Evolutionary conservation across 768 basidiomycete genomes (phyloP).

Genomic region (Leccinum sublutescens): DNA sequence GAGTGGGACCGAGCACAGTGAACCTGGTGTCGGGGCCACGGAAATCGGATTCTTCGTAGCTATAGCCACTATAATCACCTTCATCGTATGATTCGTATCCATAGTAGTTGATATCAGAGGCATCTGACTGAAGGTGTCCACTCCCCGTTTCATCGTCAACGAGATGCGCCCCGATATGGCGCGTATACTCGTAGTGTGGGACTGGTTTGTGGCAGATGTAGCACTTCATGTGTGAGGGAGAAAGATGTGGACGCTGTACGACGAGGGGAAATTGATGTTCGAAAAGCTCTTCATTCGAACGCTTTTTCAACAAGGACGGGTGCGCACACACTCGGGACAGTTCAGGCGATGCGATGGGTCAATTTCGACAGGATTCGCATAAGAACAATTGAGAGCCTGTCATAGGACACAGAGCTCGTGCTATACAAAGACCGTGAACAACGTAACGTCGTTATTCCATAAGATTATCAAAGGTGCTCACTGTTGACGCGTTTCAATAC

Average conservation of each 20-base stretch:
- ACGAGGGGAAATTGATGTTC: too few species aligned
- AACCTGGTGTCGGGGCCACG: neutral
- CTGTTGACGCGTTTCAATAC: too few species aligned
- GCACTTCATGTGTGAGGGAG: conserved; percentile 12
- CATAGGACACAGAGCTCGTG: too few species aligned
- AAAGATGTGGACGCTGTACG: neutral
- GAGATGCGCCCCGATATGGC: too few species aligned
- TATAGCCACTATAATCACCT: neutral
- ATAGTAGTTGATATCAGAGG: neutral
- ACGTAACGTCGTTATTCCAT: neutral
- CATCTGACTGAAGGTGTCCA: neutral
- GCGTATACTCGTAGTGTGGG: neutral
- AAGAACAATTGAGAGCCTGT: neutral
- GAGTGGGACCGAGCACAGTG: too few species aligned
- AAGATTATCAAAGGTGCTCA: too few species aligned
- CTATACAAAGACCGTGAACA: neutral
- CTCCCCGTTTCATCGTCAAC: neutral
- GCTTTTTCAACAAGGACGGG: neutral
- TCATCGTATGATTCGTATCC: neutral
- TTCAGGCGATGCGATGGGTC: neutral
- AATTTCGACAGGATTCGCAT: neutral
- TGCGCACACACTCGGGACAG: neutral
- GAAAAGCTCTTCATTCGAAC: neutral
- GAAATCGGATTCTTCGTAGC: neutral
- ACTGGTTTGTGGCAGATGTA: conserved; percentile 14